Percentiles rank a stretch among this genome's conserved stretches.
phyloP scores from a whole-genome alignment of 306 rosid species.

The Sphenostylis stenocarpa region DNA sequence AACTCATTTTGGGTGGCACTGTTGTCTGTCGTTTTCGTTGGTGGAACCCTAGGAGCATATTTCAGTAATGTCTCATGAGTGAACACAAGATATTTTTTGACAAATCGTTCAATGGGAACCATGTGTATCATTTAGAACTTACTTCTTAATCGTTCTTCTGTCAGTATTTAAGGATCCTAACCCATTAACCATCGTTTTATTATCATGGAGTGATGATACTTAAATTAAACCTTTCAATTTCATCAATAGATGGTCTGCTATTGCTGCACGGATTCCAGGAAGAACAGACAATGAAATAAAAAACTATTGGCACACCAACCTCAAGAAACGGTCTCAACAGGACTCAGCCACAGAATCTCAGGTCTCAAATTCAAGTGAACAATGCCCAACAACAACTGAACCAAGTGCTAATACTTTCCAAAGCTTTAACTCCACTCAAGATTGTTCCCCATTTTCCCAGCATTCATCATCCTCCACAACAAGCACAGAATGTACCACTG shows the following conservation, averaged over 20 bases:
- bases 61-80: no score
- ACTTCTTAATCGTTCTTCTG: no score
- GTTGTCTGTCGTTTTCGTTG: background rate
- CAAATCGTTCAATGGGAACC: no score
- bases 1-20: background rate
- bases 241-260: constrained; percentile 30
- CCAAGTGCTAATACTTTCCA: background rate
- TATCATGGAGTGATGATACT: background rate
- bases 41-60: background rate
- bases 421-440: background rate
- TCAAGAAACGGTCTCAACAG: constrained; percentile 11
- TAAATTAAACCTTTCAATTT: background rate
- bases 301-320: constrained; percentile 33
- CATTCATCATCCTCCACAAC: background rate
- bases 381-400: background rate
- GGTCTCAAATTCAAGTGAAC: background rate
- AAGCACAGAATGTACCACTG: background rate
- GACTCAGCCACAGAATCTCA: background rate
- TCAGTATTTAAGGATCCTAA: no score
- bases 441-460: background rate
- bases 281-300: constrained; percentile 35
- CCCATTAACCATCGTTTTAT: background rate
- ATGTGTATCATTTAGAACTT: background rate
- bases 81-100: no score
- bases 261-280: constrained; percentile 33